Evolutionary conservation across 306 rosid species (phyloP).

Genomic region (Benincasa hispida): DNA sequence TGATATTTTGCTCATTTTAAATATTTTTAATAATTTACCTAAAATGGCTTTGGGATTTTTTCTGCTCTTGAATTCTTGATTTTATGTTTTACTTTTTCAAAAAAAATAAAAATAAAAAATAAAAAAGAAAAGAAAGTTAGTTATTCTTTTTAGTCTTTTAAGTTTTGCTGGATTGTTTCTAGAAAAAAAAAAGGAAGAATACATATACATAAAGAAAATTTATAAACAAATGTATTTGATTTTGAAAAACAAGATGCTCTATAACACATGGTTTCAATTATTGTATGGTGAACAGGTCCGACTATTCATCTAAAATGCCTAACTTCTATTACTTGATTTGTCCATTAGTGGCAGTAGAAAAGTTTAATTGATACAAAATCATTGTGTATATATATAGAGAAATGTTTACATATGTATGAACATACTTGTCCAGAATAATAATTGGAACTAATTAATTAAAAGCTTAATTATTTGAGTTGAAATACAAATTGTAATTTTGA

Average conservation of each 20-base stretch:
- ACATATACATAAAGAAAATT: neutral
- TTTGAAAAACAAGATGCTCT: neutral
- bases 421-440: neutral
- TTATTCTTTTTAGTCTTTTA: no score
- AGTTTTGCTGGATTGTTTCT: neutral
- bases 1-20: no score
- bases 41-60: neutral
- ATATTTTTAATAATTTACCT: no score
- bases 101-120: no score
- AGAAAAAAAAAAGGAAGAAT: neutral
- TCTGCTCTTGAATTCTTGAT: neutral
- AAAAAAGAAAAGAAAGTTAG: neutral
- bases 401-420: neutral
- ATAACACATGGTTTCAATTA: neutral
- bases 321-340: neutral
- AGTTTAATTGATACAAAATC: neutral
- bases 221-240: neutral
- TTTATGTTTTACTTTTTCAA: neutral
- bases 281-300: neutral
- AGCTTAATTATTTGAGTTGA: neutral
- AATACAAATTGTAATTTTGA: neutral
- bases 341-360: neutral
- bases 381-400: neutral
- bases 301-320: neutral
- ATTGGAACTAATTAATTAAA: neutral